phyloP scores from a whole-genome alignment of 2,329 filamentous ascomycete genomes.

The Fusarium burgessii region DNA sequence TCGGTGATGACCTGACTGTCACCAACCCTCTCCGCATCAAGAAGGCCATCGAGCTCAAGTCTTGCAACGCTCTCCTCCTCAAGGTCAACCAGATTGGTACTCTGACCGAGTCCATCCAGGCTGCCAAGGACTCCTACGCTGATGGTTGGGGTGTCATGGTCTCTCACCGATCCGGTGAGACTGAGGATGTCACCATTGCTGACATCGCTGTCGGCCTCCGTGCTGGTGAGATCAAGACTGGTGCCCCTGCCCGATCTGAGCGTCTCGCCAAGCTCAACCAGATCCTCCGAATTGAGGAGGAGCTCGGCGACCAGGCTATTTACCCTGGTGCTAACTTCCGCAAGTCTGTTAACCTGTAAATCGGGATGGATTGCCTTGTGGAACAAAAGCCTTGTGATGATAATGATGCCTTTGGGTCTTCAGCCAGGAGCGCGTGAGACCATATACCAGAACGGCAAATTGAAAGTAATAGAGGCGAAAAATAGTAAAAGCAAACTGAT shows the following conservation, averaged over 20 bases:
- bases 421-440: constrained; percentile 39
- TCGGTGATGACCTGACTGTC: constrained; percentile 98
- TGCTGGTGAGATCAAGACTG: constrained; percentile 98
- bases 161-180: constrained; percentile 98
- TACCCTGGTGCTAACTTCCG: constrained; percentile 96
- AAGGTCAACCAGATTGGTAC: constrained; percentile 99
- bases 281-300: constrained; percentile 99
- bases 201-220: constrained; percentile 98
- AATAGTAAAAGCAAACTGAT: constrained; percentile 45
- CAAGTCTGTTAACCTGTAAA: constrained; percentile 87
- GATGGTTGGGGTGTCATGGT: constrained; percentile 99
- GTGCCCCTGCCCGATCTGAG: constrained; percentile 95
- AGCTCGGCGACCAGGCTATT: constrained; percentile 90
- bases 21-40: constrained; percentile 99
- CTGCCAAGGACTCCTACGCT: constrained; percentile 97
- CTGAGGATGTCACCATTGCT: constrained; percentile 98
- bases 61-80: constrained; percentile 96
- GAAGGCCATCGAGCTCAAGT: constrained; percentile 99
- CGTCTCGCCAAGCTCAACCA: constrained; percentile 99
- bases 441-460: constrained; percentile 45
- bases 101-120: constrained; percentile 98
- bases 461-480: constrained; percentile 46
- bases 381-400: constrained; percentile 40
- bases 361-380: constrained; percentile 12
- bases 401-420: constrained; percentile 42